Evolutionary conservation across 352 stramenopile genomes (phyloP), one percentile per base, ranked within the genome.

Genomic region (Chrysophaeum taylorii): DNA sequence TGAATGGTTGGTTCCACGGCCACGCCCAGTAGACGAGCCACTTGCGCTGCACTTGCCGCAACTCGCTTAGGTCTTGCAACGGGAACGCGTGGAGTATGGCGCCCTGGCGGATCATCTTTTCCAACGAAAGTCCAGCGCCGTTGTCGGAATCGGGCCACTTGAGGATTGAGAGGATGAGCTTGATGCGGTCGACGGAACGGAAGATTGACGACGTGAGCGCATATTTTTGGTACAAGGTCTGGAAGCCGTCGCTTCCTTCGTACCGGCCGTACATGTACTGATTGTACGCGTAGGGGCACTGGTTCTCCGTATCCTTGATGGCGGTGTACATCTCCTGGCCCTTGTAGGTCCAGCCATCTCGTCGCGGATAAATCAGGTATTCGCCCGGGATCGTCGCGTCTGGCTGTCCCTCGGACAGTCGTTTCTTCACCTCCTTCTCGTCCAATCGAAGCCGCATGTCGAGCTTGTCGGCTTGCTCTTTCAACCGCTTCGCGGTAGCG

Each of bases 1-100:
- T 57, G 31, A 79, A 67, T 4, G 73, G 70, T 57, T 79, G 73
- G 4, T 72, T 9, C 73, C 73, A 81, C 2, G 76, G 76, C 43
- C 36, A 48, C n/a, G 38, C n/a, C 61, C 62, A 71, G n/a, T 70
- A 60, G 18, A 31, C 35, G 14, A 78, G 33, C 60, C 60, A 75
- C 41, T 39, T 2, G 45, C 57, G 48, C 53, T 71, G 54, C 0
- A 72, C 9, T 2, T 33, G 16, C 16, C n/a, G 9, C 35, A 61
- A n/a, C 35, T 76, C 68, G 36, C 38, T 57, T 14, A 14, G 41
- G 57, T 71, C 64, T 33, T 75, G 70, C 9, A 75, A 27, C 41
- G 70, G 70, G 64, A 68, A 75, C 16, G 52, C 64, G 5, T 16
- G 15, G 5, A 68, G 0, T 29, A 75, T 68, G n/a, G 42, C 61